Base-by-base conservation (phyloP, 1,139 yeast genomes). In the Geotrichum citri-aurantii region DNA sequence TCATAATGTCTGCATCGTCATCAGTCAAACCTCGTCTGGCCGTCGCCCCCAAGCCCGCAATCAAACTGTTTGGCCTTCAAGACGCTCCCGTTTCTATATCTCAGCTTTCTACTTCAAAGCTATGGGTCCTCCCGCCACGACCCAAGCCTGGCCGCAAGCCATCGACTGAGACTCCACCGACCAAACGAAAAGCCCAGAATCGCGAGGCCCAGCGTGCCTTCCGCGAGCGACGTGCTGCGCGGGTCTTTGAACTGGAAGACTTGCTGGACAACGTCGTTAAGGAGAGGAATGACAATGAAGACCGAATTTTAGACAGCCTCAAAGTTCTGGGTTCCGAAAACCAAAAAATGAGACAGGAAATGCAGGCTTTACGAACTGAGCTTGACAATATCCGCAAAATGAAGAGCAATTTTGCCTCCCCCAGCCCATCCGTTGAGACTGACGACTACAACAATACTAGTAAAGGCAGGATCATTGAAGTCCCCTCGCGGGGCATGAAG, bases 61-160 rank as follows among this genome's bases (percentile, higher is more conserved):
- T 50, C 1, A 48, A 48, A n/a, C 50, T 37, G 1, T 29, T 21
- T 2, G 33, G 48, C 6, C 52, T 52, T 2, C 48, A 52, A 27
- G 56, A 52, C 21, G 47, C 48, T 8, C 57, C 29, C 10, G 55
- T 51, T 0, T 31, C 60, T 8, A 53, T 50, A 1, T 42, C 59
- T 1, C 54, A 54, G 12, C 67, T 73, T n/a, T 64, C 71, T 63
- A 85, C 95, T 0, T 87, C 95, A 14, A 88, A 82, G 66, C 89
- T 85, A 66, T 91, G 97, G 95, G 92, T 88, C 14, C 77, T 91
- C 44, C 97, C 97, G 1, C 96, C 96, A 11, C 75, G 96, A 61
- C 95, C 95, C 7, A 89, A 88, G 69, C 96, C 96, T 0, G 97
- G 96, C 8, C 77, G 96, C 62, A 90, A 90, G 72, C 96, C 96